phyloP scores from a whole-genome alignment of 768 basidiomycete genomes.

The Russula emetica region DNA sequence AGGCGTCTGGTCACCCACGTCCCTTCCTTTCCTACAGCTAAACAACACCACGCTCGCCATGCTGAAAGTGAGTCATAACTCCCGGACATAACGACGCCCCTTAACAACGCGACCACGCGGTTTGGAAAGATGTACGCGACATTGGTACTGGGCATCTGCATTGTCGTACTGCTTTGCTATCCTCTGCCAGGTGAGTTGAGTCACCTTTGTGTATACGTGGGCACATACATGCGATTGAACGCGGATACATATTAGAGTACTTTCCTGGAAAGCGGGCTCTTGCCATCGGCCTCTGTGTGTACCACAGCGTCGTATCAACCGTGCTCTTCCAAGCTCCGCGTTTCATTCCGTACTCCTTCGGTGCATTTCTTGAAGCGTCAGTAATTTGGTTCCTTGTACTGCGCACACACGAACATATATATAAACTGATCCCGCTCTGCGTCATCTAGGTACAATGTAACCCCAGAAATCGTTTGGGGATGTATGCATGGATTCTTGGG shows the following conservation, averaged over 20 bases:
- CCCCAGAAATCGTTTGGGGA: conserved; percentile 74
- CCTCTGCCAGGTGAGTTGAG: conserved; percentile 63
- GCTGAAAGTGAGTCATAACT: conserved; percentile 53
- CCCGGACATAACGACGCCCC: not conserved
- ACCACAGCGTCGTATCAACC: conserved; percentile 70
- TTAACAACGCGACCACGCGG: not conserved
- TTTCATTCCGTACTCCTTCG: conserved; percentile 73
- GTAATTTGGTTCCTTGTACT: conserved; percentile 31
- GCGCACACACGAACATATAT: not conserved
- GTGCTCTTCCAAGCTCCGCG: conserved; percentile 71
- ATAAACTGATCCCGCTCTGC: not conserved
- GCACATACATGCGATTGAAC: not conserved
- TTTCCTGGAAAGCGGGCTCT: conserved; percentile 81
- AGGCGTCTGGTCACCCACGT: conserved; percentile 58
- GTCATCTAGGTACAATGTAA: conserved; percentile 48
- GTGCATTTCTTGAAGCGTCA: conserved; percentile 54
- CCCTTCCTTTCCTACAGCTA: conserved; percentile 70
- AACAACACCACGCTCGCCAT: conserved; percentile 78
- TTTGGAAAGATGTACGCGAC: conserved; percentile 62
- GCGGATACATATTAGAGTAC: conserved; percentile 49
- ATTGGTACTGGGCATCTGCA: conserved; percentile 55
- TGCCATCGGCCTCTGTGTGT: conserved; percentile 69
- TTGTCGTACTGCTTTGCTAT: conserved; percentile 59
- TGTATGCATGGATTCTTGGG: conserved; percentile 66
- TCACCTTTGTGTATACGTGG: not conserved